phyloP scores from a whole-genome alignment of 2,329 filamentous ascomycete species.

The Dothistroma pini region DNA sequence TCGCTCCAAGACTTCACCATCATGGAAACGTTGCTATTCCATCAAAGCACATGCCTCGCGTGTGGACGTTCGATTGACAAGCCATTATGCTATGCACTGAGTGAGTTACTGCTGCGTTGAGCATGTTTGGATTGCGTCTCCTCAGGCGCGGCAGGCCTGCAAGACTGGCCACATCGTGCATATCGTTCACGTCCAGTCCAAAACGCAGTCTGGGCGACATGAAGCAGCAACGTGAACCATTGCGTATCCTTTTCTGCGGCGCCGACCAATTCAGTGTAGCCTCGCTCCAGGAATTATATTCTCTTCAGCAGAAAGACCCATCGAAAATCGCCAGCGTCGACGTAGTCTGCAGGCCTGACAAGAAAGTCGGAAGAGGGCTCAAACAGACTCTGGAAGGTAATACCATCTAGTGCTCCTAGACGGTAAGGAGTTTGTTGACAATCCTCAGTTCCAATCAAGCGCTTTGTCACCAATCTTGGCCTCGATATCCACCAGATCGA shows the following conservation, averaged over 20 bases:
- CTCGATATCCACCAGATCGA: slow-evolving; percentile 71
- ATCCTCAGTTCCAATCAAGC: slow-evolving; percentile 57
- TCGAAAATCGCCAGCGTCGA: slow-evolving; percentile 70
- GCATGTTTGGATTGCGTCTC: neutral
- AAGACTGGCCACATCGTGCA: neutral
- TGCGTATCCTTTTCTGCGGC: slow-evolving; percentile 89
- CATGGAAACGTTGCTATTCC: neutral
- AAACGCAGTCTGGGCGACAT: neutral
- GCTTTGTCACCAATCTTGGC: slow-evolving; percentile 58
- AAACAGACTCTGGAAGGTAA: slow-evolving; percentile 59
- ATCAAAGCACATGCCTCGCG: neutral
- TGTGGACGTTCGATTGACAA: neutral
- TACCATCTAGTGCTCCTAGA: slow-evolving; percentile 15
- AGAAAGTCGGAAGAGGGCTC: slow-evolving; percentile 70
- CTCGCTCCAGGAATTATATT: slow-evolving; percentile 66
- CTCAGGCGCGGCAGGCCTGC: neutral
- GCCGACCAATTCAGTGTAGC: slow-evolving; percentile 85
- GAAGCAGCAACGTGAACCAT: slow-evolving; percentile 44
- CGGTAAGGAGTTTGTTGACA: neutral
- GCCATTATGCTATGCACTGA: neutral
- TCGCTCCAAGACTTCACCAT: neutral
- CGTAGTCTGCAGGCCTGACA: slow-evolving; percentile 77
- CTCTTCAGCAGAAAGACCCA: slow-evolving; percentile 40
- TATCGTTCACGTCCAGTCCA: neutral
- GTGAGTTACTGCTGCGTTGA: neutral